These are phyloP conservation scores for Rhynchosporium secalis DNA, from an alignment of 2,329 filamentous ascomycete species.

Conservation along the genomic window DNA sequence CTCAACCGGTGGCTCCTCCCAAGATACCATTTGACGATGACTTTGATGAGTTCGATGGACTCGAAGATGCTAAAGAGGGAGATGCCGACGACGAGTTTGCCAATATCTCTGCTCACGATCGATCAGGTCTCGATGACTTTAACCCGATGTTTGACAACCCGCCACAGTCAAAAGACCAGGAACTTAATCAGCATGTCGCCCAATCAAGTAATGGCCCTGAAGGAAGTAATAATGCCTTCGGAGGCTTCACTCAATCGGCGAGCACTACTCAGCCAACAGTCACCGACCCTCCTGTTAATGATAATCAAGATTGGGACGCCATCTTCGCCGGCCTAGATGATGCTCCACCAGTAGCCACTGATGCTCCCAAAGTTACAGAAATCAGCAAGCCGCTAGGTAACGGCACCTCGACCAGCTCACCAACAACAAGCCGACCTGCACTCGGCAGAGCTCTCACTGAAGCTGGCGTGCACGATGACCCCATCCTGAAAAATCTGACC, in stretches of 20 bases:
- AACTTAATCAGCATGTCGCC: conserved; percentile 25
- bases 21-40: conserved; percentile 70
- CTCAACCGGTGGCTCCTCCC: conserved; percentile 41
- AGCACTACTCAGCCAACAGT: conserved; percentile 38
- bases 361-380: conserved; percentile 30
- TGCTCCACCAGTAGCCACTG: conserved; percentile 28
- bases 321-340: conserved; percentile 80
- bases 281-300: conserved; percentile 43
- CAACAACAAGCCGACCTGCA: conserved; percentile 40
- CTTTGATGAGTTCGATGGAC: conserved; percentile 78
- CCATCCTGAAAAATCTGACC: conserved; percentile 85
- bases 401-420: conserved; percentile 23
- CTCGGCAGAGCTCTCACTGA: conserved; percentile 70
- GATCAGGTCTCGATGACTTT: conserved; percentile 73
- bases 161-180: conserved; percentile 36
- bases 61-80: conserved; percentile 82
- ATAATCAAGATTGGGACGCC: conserved; percentile 86
- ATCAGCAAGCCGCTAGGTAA: conserved; percentile 18
- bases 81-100: conserved; percentile 78
- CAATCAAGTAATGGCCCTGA: conserved; percentile 34
- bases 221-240: conserved; percentile 36
- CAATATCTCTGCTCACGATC: conserved; percentile 59
- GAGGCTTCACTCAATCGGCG: conserved; percentile 53
- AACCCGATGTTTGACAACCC: conserved; percentile 77
- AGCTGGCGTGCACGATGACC: conserved; percentile 82